Base-by-base conservation (phyloP, 2,329 filamentous ascomycete genomes). In the Cytospora paraplurivora region DNA sequence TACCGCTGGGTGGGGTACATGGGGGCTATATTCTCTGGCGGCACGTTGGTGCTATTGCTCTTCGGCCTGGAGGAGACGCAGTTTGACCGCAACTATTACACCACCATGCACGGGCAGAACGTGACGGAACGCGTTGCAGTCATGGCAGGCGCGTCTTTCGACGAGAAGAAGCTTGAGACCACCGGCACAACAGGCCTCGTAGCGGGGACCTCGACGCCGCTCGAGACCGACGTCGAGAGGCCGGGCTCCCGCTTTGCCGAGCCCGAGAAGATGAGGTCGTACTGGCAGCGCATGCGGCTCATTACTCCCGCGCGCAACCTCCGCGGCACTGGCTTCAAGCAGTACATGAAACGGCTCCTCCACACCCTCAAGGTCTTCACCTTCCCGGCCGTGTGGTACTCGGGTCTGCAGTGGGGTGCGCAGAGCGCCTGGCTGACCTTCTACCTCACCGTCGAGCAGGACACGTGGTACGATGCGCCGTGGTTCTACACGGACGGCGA, bases 381-480 rank as follows among this genome's bases (percentile, higher is more conserved):
- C 5, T 80, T 76, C 73, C 78, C 78, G 0, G 74, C 77, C 10
- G 75, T 80, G 15, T 76, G 79, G 59, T 80, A 76, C 63, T 70
- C 76, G 0, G 64, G 73, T n/a, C 71, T 75, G 53, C 72, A 71
- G 67, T 75, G 74, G 65, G 73, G 73, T 17, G 72, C 72, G 6
- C 84, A 86, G 71, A 84, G 85, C 67, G 82, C 84, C n/a, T 85
- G 84, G 73, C 73, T 87, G 27, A 82, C 81, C 1, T 86, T 87
- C 70, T 74, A 74, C 56, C 70, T 75, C 34, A 86, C 84, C 0
- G 77, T 86, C 1, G 78, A 85, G 69, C 81, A 86, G 68, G 82
- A 85, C 66, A 68, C 71, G 47, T 74, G 71, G 66, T 75, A 74
- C 68, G 74, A 71, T 59, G 53, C 69, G 32, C 72, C 72, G 8